phyloP scores from a whole-genome alignment of 176 grass and related monocot genomes.

The Phoenix roebelenii region DNA sequence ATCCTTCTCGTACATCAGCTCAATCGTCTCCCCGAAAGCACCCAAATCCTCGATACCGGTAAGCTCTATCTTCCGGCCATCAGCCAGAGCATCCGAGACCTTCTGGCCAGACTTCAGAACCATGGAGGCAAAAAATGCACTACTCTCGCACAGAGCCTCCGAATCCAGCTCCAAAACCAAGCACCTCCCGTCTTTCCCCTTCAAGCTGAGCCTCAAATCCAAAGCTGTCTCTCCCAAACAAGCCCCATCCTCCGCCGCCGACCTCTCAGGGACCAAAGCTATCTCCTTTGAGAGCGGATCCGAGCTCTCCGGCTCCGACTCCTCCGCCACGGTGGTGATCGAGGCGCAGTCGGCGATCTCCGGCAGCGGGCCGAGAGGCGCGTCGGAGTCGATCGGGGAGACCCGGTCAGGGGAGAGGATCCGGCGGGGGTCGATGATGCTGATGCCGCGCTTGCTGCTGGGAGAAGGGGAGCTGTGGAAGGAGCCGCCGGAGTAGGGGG shows the following conservation, averaged over 20 bases:
- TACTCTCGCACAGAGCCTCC: conserved; percentile 44
- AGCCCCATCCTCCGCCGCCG: conserved; percentile 23
- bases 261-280: conserved; percentile 23
- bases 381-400: conserved; percentile 76
- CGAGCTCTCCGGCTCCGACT: conserved; percentile 8
- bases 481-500: conserved; percentile 15
- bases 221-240: conserved; percentile 10
- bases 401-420: conserved; percentile 91
- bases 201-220: conserved; percentile 67
- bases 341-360: not conserved
- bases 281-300: conserved; percentile 10
- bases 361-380: conserved; percentile 9
- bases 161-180: conserved; percentile 74
- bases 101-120: conserved; percentile 16
- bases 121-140: conserved; percentile 59
- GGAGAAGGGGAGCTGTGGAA: conserved; percentile 61
- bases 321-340: not conserved
- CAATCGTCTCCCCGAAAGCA: conserved; percentile 53
- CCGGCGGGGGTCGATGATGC: conserved; percentile 64
- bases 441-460: conserved; percentile 33
- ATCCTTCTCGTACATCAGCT: conserved; percentile 68
- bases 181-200: conserved; percentile 43
- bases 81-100: conserved; percentile 12
- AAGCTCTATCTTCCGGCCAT: conserved; percentile 37
- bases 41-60: conserved; percentile 62